Conservation (phyloP, 768 basidiomycete genomes). For the Boletales sp. region DNA sequence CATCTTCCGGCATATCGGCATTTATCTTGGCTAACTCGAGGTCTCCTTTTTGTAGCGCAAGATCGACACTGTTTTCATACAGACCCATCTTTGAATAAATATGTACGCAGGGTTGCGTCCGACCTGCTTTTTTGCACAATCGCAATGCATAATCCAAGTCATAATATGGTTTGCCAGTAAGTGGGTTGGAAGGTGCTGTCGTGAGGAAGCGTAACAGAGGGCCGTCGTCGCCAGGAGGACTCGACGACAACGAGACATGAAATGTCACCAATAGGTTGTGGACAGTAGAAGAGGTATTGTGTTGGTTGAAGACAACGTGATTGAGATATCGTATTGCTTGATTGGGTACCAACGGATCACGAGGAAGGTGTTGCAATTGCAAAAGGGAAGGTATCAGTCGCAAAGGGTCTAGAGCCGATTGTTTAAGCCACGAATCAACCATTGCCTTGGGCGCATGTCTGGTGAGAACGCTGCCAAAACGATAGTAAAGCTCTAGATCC, state of each 20-base stretch:
- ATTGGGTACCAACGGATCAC: slow-evolving; percentile 70
- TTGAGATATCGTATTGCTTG: slow-evolving; percentile 90
- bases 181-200: slow-evolving; percentile 74
- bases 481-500: slow-evolving; percentile 88
- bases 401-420: slow-evolving; percentile 72
- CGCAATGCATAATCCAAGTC: slow-evolving; percentile 96
- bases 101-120: slow-evolving; percentile 88
- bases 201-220: slow-evolving; percentile 80
- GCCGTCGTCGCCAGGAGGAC: slow-evolving; percentile 62
- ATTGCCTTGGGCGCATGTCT: slow-evolving; percentile 84
- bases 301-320: slow-evolving; percentile 76
- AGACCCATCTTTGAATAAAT: slow-evolving; percentile 98
- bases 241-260: slow-evolving; percentile 53
- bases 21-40: slow-evolving; percentile 92
- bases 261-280: slow-evolving; percentile 94
- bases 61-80: slow-evolving; percentile 93
- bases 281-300: slow-evolving; percentile 78
- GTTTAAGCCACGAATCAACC: slow-evolving; percentile 89
- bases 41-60: slow-evolving; percentile 92
- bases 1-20: slow-evolving; percentile 92
- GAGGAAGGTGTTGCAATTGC: slow-evolving; percentile 69
- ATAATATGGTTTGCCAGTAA: slow-evolving; percentile 86
- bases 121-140: slow-evolving; percentile 77
- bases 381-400: slow-evolving; percentile 88
- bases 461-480: slow-evolving; percentile 85